Base-by-base conservation (phyloP, 2,329 filamentous ascomycete species). In the Apiospora rasikravindrae region DNA sequence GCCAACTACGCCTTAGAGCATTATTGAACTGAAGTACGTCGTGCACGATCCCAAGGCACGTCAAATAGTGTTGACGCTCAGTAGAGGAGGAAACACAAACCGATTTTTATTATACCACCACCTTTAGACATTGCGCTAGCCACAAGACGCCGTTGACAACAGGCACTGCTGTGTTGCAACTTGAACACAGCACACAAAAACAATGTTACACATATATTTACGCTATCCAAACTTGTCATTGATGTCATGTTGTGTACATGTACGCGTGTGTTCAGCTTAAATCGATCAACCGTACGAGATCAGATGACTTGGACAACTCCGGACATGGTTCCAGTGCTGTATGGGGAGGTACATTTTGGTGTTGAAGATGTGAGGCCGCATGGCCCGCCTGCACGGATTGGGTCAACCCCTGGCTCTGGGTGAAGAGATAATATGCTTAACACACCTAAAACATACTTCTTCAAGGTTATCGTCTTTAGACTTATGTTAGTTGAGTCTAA, bases 391-490 rank as follows among this genome's bases (percentile, higher is more conserved):
- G 14, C 14, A 26, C 51, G 29, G 16, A 26, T 57, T 26, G 26
- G 26, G 51, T 26, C 51, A 57, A 16, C 26, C 51, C 53, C 29
- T 61, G 40, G 57, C 19, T 14, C n/a, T n/a, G 57, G 29, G 8
- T 64, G 57, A 40, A 40, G 57, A 64, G 22, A n/a, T 14, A 37
- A 61, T 61, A 61, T 61, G 53, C 53, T 61, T 61, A 61, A 37
- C 16, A 7, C 6, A 22, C 33, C 22, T 61, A 22, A 37, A 61
- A 33, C 53, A 61, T 22, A 10, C 45, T n/a, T 57, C 51, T 19
- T 61, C 53, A 61, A 61, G 53, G 53, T 61, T 61, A 61, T 61
- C 53, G 53, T 10, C 53, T 61, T 61, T 61, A 61, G 53, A 61
- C 29, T 61, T 61, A 61, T 61, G 53, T 61, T 22, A 7, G 53